Conservation (phyloP, 2,329 filamentous ascomycete genomes). For the Talaromyces sp. region DNA sequence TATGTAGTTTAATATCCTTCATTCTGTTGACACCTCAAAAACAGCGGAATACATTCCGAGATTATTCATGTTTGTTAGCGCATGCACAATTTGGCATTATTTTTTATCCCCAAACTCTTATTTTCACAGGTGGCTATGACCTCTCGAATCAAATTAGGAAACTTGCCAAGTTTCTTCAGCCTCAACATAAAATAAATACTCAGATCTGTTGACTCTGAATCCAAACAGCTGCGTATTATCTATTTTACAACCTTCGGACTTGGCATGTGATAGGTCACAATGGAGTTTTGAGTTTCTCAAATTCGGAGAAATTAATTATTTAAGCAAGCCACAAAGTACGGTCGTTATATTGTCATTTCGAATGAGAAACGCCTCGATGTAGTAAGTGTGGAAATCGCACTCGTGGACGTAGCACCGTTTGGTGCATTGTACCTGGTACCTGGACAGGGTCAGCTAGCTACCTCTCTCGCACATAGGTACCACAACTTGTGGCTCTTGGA, state of each 20-base stretch:
- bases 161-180: not conserved
- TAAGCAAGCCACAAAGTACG: not conserved
- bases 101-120: not conserved
- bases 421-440: not conserved
- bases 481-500: not conserved
- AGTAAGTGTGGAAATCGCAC: not conserved
- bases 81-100: not conserved
- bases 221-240: not conserved
- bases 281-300: not conserved
- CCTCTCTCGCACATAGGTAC: not conserved
- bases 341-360: not conserved
- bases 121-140: not conserved
- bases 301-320: slow-evolving; percentile 7
- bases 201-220: not conserved
- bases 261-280: not conserved
- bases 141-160: not conserved
- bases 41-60: not conserved
- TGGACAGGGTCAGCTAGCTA: not conserved
- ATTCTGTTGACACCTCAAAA: not conserved
- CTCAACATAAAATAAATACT: not conserved
- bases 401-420: not conserved
- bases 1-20: not conserved
- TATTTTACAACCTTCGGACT: not conserved
- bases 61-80: not conserved
- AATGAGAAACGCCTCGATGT: not conserved